Percentiles rank a stretch among this genome's conserved stretches.
These are phyloP conservation scores for Ogataea naganishii DNA, from an alignment of 805 yeast genomes.

Conservation along the genomic window DNA sequence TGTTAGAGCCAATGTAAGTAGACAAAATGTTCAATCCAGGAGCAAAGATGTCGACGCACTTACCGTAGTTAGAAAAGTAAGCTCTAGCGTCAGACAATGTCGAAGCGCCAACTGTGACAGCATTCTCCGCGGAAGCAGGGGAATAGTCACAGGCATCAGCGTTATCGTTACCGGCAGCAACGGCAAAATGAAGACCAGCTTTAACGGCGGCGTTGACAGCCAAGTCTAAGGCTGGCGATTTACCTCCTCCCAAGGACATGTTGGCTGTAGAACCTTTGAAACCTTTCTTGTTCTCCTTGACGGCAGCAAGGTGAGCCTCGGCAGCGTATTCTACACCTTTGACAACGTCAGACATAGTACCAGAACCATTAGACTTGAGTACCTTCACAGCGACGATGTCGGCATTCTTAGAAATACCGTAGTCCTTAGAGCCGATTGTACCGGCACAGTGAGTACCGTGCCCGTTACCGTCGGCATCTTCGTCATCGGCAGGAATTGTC, in stretches of 20 bases:
- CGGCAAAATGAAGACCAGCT: conserved; percentile 87
- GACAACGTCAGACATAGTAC: conserved; percentile 75
- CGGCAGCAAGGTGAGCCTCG: conserved; percentile 48
- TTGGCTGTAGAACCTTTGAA: conserved; percentile 84
- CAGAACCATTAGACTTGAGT: conserved; percentile 73
- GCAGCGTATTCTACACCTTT: conserved; percentile 84
- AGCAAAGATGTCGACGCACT: conserved; percentile 93
- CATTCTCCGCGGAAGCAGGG: conserved; percentile 79
- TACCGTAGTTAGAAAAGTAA: conserved; percentile 90
- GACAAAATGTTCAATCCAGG: conserved; percentile 90
- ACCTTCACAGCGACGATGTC: conserved; percentile 78
- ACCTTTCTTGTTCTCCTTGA: conserved; percentile 45
- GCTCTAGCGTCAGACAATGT: conserved; percentile 87
- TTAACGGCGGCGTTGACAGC: conserved; percentile 87
- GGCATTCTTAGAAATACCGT: conserved; percentile 81
- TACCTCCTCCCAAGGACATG: conserved; percentile 93
- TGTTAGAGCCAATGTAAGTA: conserved; percentile 68
- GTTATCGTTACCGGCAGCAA: conserved; percentile 94
- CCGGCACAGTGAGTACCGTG: conserved; percentile 99
- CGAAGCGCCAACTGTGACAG: conserved; percentile 94
- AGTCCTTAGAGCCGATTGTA: conserved; percentile 71
- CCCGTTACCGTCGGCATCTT: conserved; percentile 76
- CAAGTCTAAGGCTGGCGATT: conserved; percentile 74
- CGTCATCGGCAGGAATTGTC: conserved; percentile 65
- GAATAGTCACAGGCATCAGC: conserved; percentile 89